A percentile compares a stretch with the other conserved stretches of the same genome.
Conservation (phyloP, 2,329 filamentous ascomycete genomes). For the Ophiostoma perfectum region DNA sequence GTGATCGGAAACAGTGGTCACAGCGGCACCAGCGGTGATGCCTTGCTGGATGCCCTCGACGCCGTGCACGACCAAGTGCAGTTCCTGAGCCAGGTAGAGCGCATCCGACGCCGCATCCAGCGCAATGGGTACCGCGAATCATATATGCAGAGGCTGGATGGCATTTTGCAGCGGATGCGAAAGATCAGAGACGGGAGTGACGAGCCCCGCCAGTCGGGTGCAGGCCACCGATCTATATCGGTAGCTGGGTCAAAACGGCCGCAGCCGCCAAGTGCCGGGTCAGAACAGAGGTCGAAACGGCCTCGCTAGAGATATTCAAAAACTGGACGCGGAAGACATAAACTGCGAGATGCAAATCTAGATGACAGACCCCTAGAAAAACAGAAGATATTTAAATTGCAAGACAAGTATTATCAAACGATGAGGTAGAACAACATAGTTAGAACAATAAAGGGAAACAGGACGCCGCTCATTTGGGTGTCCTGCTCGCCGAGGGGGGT, state of each 20-base stretch:
- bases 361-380: too few relatives aligned
- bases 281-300: neutral
- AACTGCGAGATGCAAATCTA: neutral
- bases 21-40: slow-evolving; percentile 34
- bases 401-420: too few relatives aligned
- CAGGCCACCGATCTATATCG: too few relatives aligned
- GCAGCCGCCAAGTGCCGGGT: neutral
- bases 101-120: slow-evolving; percentile 29
- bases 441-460: too few relatives aligned
- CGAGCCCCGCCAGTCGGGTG: too few relatives aligned
- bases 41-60: slow-evolving; percentile 42
- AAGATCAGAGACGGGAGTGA: neutral
- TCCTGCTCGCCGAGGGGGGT: neutral
- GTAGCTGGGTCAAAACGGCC: slow-evolving; percentile 6
- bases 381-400: too few relatives aligned
- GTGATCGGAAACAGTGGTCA: slow-evolving; percentile 40
- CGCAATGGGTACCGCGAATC: slow-evolving; percentile 25
- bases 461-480: neutral
- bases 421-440: too few relatives aligned
- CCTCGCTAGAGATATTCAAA: neutral
- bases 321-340: neutral
- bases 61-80: slow-evolving; percentile 42
- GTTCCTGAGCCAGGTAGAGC: slow-evolving; percentile 38
- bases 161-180: slow-evolving; percentile 22
- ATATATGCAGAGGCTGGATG: slow-evolving; percentile 24